Evolutionary conservation across 306 rosid genomes (phyloP).

Genomic region (Quercus cerris): DNA sequence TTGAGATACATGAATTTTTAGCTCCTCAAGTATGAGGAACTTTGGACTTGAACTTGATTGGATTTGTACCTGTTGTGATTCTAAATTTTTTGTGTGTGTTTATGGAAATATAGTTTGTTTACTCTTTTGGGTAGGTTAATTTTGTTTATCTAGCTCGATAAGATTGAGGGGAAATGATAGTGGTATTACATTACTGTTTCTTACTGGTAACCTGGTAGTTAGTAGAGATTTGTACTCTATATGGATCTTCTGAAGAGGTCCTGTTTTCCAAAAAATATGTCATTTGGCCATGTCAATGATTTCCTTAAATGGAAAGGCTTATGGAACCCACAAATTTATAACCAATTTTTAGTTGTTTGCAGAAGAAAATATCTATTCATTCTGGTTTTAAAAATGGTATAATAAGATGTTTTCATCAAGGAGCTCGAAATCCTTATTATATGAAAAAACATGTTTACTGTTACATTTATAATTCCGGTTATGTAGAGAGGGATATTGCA

Average conservation of each 20-base stretch:
- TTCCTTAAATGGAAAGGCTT: neutral
- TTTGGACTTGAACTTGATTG: neutral
- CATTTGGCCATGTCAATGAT: neutral
- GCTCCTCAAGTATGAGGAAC: neutral
- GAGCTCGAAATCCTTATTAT: no score
- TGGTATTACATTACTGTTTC: neutral
- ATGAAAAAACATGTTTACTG: no score
- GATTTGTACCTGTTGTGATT: neutral
- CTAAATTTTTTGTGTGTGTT: neutral
- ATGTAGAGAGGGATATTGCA: no score
- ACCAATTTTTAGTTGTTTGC: neutral
- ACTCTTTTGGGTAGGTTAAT: neutral
- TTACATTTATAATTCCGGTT: no score
- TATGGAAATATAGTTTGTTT: neutral
- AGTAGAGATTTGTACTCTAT: no score
- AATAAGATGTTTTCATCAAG: no score
- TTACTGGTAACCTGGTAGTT: no score
- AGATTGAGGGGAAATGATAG: neutral
- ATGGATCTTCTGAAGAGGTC: no score
- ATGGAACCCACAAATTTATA: neutral
- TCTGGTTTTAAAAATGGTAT: no score
- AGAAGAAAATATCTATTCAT: no score
- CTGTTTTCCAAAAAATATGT: neutral
- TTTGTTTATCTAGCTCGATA: neutral
- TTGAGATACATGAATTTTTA: neutral